These are phyloP conservation scores for Erythrophleum fordii DNA, from an alignment of 306 rosid species.

Conservation along the genomic window DNA sequence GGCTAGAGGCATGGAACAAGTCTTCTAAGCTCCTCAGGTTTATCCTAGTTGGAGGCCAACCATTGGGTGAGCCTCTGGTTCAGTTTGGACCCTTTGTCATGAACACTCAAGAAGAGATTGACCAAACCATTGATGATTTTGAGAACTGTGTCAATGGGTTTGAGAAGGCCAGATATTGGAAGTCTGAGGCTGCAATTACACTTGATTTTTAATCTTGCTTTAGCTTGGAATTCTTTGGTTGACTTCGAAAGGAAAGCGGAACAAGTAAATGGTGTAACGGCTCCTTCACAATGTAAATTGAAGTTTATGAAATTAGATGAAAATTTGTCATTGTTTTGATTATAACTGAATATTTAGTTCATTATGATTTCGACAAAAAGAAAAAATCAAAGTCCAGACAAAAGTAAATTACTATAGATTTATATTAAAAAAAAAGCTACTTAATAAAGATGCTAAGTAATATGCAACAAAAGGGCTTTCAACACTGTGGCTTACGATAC, in stretches of 20 bases:
- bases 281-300: conserved; percentile 7
- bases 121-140: conserved; percentile 84
- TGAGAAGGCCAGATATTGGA: conserved; percentile 96
- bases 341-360: too few relatives aligned
- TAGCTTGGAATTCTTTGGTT: neutral
- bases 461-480: too few relatives aligned
- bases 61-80: conserved; percentile 76
- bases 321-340: too few relatives aligned
- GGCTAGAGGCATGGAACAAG: conserved; percentile 85
- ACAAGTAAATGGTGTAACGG: neutral
- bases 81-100: conserved; percentile 96
- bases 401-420: too few relatives aligned
- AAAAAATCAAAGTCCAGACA: too few relatives aligned
- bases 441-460: too few relatives aligned
- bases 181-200: conserved; percentile 53
- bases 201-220: conserved; percentile 45
- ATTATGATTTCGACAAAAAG: too few relatives aligned
- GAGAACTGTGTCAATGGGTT: conserved; percentile 85
- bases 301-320: conserved; percentile 33
- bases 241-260: neutral
- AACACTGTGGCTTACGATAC: too few relatives aligned
- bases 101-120: conserved; percentile 93
- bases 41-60: conserved; percentile 85
- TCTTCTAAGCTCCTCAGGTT: conserved; percentile 72
- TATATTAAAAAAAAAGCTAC: too few relatives aligned